Evolutionary conservation across 371 early-diverging fungal species (phyloP), one percentile per base, ranked within the genome.

Genomic region (Syncephalastrum racemosum): DNA sequence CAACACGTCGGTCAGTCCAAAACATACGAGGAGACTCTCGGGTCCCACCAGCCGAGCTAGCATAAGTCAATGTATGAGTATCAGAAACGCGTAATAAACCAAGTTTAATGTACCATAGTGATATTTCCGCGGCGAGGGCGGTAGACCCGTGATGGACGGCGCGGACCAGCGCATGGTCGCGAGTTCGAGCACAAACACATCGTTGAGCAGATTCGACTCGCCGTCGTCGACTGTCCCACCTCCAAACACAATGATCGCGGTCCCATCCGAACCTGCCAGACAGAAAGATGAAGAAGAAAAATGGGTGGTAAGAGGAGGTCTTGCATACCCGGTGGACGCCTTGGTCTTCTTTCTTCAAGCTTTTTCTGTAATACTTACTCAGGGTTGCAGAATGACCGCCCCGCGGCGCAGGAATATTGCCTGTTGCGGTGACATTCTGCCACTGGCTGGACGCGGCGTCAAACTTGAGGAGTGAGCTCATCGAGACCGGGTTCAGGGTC

Each of bases 391-490:
- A 71, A 53, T 75, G 76, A 16, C 73, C 76, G 43, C 70, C 40
- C 23, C 76, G 59, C 13, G 76, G 76, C 7, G 76, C 76, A 43
- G 76, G 76, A 16, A 75, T 68, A 44, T 75, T 75, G 16, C 76
- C 76, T 4, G 68, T 67, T 10, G 76, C 76, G 14, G 67, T 75
- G 8, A 75, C 45, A 23, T 64, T 68, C 5, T 60, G 42, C 76
- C 76, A 75, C 42, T 62, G 58, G 22, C 46, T 61, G 12, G 50
- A 53, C 0, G 64, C 56, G 16, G 62, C 66, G 42, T 75, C 70
- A 53, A 68, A 75, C 5, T 62, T 23, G 14, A 75, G 39, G 2
- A 75, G 27, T 0, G 69, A 62, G 25, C 61, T 67, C 76, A 75
- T 75, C 1, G 76, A 75, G 2, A 70, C 64, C 0, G 76, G 73